These are phyloP conservation scores for Fusarium denticulatum DNA, from an alignment of 2,329 filamentous ascomycete genomes.

Conservation along the genomic window DNA sequence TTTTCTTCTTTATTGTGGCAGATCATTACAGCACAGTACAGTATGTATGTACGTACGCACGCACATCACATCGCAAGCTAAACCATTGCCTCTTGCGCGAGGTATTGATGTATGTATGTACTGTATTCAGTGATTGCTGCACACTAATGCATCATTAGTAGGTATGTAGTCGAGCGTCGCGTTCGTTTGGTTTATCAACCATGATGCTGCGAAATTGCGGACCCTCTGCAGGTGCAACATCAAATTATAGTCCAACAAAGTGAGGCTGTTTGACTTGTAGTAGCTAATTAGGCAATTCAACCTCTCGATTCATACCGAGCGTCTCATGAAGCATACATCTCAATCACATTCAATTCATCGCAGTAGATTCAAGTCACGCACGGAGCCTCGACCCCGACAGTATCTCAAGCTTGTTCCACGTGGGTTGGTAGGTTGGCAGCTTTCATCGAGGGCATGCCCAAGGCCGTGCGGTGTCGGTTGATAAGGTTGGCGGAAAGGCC, in stretches of 20 bases:
- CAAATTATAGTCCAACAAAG: neutral
- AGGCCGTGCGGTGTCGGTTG: slow-evolving; percentile 28
- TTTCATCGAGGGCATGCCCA: slow-evolving; percentile 24
- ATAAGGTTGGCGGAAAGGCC: slow-evolving; percentile 11
- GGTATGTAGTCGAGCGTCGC: neutral
- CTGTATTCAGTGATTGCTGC: neutral
- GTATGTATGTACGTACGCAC: neutral
- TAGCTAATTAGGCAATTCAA: neutral
- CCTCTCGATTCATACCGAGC: neutral
- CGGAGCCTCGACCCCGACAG: slow-evolving; percentile 13
- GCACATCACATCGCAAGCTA: slow-evolving; percentile 2
- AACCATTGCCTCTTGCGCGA: slow-evolving; percentile 22
- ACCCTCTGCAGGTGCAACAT: slow-evolving; percentile 4
- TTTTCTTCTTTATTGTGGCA: slow-evolving; percentile 8
- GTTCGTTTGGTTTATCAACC: neutral
- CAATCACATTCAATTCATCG: neutral
- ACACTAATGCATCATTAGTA: slow-evolving; percentile 3
- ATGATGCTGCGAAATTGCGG: slow-evolving; percentile 4
- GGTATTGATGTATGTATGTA: neutral
- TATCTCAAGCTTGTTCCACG: slow-evolving; percentile 22
- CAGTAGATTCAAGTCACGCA: slow-evolving; percentile 8
- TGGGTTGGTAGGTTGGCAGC: slow-evolving; percentile 13
- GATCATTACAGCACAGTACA: neutral
- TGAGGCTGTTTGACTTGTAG: slow-evolving; percentile 9
- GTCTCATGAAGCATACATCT: neutral